phyloP scores from a whole-genome alignment of 768 basidiomycete species.

The Psilocybe cyanescens region DNA sequence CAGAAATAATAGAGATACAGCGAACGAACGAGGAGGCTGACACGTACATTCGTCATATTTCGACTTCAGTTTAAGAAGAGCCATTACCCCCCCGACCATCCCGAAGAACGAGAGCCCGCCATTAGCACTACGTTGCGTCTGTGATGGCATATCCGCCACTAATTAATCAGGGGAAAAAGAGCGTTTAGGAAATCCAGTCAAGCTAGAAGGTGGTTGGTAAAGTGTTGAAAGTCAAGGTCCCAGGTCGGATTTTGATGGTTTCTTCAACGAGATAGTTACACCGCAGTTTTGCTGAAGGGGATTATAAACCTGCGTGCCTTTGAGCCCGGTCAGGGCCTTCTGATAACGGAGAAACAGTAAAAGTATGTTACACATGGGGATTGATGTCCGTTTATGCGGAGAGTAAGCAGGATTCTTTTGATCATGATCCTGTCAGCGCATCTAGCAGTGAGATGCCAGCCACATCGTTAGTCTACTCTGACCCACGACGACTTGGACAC shows the following conservation, averaged over 20 bases:
- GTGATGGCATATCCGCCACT: constrained; percentile 1
- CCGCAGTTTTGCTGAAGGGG: not conserved
- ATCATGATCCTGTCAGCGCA: not conserved
- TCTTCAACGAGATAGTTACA: not conserved
- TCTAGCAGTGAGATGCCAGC: too few relatives aligned
- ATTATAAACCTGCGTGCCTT: not conserved
- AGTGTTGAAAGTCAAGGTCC: not conserved
- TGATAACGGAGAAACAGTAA: not conserved
- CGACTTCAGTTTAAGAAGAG: constrained; percentile 51
- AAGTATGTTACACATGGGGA: not conserved
- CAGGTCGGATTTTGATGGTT: not conserved
- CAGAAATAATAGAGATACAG: too few relatives aligned
- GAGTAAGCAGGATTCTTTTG: not conserved
- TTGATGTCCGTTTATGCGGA: not conserved
- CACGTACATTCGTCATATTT: constrained; percentile 49
- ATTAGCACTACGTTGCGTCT: constrained; percentile 12
- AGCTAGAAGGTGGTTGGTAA: too few relatives aligned
- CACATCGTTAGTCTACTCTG: too few relatives aligned
- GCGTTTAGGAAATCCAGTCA: not conserved
- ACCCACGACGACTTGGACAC: too few relatives aligned
- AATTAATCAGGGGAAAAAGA: not conserved
- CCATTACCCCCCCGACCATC: constrained; percentile 47
- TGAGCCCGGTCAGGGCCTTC: not conserved
- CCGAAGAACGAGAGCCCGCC: constrained; percentile 39
- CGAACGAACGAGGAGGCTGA: not conserved